Evolutionary conservation across 441 rosid genomes (phyloP).

Genomic region (Theobroma grandiflorum): DNA sequence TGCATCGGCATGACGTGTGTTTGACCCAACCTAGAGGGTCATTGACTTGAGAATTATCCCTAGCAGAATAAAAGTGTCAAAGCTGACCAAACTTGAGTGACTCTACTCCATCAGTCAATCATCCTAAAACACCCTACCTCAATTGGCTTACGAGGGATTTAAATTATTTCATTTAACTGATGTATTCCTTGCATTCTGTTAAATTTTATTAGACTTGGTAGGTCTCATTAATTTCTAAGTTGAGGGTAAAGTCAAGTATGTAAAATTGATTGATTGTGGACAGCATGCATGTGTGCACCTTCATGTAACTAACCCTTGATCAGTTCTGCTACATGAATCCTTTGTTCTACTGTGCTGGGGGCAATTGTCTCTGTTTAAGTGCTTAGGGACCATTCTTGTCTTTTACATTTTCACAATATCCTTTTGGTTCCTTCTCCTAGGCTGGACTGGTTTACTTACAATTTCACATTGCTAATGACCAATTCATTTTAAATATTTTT

Average conservation of each 20-base stretch:
- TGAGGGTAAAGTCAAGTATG: background rate
- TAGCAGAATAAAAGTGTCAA: background rate
- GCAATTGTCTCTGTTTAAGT: background rate
- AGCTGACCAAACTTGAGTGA: conserved; percentile 9
- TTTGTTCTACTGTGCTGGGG: too few species aligned
- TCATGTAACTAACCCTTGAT: background rate
- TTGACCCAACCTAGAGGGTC: conserved; percentile 13
- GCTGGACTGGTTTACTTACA: background rate
- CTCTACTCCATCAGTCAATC: background rate
- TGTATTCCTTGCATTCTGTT: background rate
- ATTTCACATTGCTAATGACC: background rate
- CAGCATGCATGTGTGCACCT: background rate
- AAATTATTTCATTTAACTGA: conserved; percentile 1
- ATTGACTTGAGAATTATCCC: background rate
- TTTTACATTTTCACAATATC: background rate
- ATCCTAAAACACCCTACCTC: background rate
- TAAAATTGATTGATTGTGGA: background rate
- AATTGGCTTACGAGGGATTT: background rate
- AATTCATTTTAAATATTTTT: background rate
- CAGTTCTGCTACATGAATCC: background rate
- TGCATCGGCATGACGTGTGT: background rate
- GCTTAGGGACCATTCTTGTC: background rate
- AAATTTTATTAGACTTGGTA: background rate
- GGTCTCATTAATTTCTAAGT: background rate
- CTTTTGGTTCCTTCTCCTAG: background rate